A percentile compares a stretch with the other conserved stretches of the same genome.
Conservation (phyloP, 495 filamentous ascomycete species). For the Penicillium samsonianum region DNA sequence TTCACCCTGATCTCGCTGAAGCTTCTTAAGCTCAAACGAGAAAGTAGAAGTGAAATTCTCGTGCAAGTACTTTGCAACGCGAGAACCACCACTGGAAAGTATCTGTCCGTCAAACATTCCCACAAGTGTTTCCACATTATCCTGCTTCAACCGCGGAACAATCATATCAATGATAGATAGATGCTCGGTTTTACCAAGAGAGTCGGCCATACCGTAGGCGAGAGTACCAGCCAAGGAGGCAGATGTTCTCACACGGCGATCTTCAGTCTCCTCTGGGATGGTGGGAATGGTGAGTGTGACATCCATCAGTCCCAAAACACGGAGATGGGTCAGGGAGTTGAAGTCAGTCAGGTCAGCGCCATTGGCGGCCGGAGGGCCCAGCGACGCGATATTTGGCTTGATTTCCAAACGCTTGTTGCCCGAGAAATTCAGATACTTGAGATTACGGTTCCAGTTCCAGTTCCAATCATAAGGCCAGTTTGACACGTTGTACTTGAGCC, state of each 20-base stretch:
- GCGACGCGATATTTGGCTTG: conserved; percentile 69
- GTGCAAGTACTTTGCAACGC: conserved; percentile 93
- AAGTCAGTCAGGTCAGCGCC: conserved; percentile 88
- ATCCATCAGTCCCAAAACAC: conserved; percentile 94
- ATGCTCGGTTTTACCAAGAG: conserved; percentile 89
- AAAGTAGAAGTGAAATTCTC: conserved; percentile 90
- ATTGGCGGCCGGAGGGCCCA: conserved; percentile 48
- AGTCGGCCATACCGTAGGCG: conserved; percentile 97
- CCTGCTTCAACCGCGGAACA: conserved; percentile 88
- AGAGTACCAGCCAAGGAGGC: conserved; percentile 84
- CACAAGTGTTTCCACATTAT: conserved; percentile 83
- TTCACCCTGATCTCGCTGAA: conserved; percentile 54
- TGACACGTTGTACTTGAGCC: conserved; percentile 97
- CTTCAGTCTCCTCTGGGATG: conserved; percentile 91
- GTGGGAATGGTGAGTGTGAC: conserved; percentile 91
- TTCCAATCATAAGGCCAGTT: conserved; percentile 99
- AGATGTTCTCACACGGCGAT: conserved; percentile 93
- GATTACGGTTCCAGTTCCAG: conserved; percentile 95
- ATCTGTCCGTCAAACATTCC: conserved; percentile 95
- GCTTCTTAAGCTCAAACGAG: conserved; percentile 72
- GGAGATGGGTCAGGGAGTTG: conserved; percentile 77
- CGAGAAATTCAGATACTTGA: conserved; percentile 94
- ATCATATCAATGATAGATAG: conserved; percentile 98
- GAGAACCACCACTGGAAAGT: conserved; percentile 81
- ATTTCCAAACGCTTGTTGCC: conserved; percentile 98